Evolutionary conservation across 768 basidiomycete genomes (phyloP), one percentile per base, ranked within the genome.

Genomic region (Amanita brunnescens): DNA sequence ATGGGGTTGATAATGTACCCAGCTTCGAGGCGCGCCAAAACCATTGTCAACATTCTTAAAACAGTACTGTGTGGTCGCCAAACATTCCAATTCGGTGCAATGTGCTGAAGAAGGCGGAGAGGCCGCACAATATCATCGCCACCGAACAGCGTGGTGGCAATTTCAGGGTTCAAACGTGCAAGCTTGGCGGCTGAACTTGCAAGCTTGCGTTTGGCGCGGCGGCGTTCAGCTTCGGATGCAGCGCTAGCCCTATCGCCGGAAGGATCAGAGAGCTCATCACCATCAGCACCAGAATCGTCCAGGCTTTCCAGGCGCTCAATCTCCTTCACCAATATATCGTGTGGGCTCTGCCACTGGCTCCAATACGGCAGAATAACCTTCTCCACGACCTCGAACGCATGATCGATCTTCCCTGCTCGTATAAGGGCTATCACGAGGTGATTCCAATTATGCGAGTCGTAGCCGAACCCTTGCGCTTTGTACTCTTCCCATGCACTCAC

Each of bases 401-500:
- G 83, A 58, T 85, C 81, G n/a, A 81, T 68, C 59, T 93, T 79
- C 21, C 88, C 90, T 0, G 87, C 89, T 26, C 87, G 81, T 34
- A 91, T 72, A 20, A 94, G 74, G 12, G 83, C 85, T 8, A 85
- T 72, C 21, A 75, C 76, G 23, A 96, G 74, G 59, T 89, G 82
- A 60, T 95, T 96, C 88, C 91, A 98, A 64, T 96, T 97, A 59
- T 87, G 82, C 10, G 87, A 77, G 62, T 94, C 90, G 63, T 92
- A 91, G 10, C 73, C 73, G 58, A 94, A 86, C 1, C 89, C 88
- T 8, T 71, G 65, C 9, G 64, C 56, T 54, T 77, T 76, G 45
- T 89, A 74, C 26, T 69, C 62, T n/a, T 70, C 68, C 93, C 95
- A 97, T 0, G 76, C 70, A 2, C 62, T 60, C 13, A 82, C 76